Evolutionary conservation across 192 early-diverging fungal genomes (phyloP).

Genomic region (Backusella macrospora): DNA sequence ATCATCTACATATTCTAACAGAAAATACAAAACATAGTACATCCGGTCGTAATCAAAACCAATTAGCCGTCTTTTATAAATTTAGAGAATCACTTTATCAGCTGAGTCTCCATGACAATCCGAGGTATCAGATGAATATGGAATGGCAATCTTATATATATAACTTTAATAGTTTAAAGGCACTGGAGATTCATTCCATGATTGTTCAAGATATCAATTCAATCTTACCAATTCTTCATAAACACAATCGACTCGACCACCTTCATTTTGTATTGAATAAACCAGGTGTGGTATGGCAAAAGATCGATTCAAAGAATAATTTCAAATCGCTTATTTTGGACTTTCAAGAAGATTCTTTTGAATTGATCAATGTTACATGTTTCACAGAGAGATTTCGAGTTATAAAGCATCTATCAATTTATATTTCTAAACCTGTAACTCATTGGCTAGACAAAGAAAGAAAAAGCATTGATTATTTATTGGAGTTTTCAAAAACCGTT

Average conservation of each 20-base stretch:
- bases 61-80: neutral
- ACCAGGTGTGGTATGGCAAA: neutral
- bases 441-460: neutral
- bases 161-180: neutral
- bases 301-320: neutral
- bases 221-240: neutral
- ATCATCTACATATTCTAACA: neutral
- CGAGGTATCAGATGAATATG: neutral
- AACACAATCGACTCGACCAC: neutral
- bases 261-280: neutral
- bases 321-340: neutral
- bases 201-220: slow-evolving; percentile 1
- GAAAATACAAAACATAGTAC: neutral
- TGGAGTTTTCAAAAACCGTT: neutral
- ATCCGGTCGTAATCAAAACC: neutral
- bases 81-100: neutral
- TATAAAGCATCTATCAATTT: neutral
- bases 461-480: neutral
- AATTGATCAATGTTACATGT: neutral
- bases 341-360: neutral
- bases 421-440: neutral
- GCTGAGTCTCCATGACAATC: neutral
- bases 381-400: neutral
- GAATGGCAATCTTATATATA: neutral
- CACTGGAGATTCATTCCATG: neutral